A percentile compares a stretch with the other conserved stretches of the same genome.
phyloP scores from a whole-genome alignment of 495 filamentous ascomycete genomes.

The Podospora sp. region DNA sequence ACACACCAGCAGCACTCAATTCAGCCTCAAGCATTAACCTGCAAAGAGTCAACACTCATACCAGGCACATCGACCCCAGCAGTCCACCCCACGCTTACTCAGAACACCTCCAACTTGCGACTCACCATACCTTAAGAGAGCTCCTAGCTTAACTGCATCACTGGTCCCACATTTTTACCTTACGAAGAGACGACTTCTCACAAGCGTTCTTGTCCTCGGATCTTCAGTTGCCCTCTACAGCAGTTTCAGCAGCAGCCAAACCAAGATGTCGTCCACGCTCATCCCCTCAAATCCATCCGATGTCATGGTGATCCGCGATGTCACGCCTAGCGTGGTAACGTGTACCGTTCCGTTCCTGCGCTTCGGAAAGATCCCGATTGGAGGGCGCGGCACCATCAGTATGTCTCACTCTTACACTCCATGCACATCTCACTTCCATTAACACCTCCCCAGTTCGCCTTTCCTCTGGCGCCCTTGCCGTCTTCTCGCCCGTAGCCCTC shows the following conservation, averaged over 20 bases:
- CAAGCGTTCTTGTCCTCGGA: not conserved
- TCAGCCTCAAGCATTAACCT: not conserved
- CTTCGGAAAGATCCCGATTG: constrained; percentile 78
- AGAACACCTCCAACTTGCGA: not conserved
- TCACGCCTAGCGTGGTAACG: constrained; percentile 78
- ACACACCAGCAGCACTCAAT: not conserved
- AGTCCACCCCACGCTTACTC: not conserved
- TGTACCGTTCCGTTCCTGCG: constrained; percentile 84
- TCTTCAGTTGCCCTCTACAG: constrained; percentile 12
- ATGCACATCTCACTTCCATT: constrained; percentile 51
- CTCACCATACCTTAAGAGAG: not conserved
- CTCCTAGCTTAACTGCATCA: not conserved
- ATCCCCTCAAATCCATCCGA: constrained; percentile 65
- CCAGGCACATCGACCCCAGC: constrained; percentile 1
- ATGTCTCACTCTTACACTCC: constrained; percentile 29
- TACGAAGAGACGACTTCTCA: not conserved
- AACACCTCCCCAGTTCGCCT: constrained; percentile 65
- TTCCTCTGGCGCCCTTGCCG: constrained; percentile 72
- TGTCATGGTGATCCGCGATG: constrained; percentile 83
- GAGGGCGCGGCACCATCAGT: constrained; percentile 87
- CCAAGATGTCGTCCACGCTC: constrained; percentile 49
- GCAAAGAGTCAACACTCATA: not conserved
- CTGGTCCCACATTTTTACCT: not conserved
- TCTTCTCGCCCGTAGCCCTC: constrained; percentile 88
- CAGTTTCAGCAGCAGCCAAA: constrained; percentile 8